Evolutionary conservation across 345 rosid genomes (phyloP).

Genomic region (Syzygium aqueum): DNA sequence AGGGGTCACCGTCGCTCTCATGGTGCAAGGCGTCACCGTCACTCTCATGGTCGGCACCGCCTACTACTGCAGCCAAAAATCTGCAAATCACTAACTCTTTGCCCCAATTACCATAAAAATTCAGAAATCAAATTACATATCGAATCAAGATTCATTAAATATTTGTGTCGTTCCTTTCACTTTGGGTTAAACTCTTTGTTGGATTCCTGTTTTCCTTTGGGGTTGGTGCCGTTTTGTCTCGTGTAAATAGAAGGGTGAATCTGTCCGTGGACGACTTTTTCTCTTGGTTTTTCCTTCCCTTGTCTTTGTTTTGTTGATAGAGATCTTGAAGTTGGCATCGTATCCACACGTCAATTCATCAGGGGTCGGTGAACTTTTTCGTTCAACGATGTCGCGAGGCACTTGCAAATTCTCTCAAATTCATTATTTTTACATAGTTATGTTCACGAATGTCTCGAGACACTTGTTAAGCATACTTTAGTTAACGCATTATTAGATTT

Average conservation of each 20-base stretch:
- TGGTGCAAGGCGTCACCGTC: slow-evolving; percentile 27
- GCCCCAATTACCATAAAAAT: neutral
- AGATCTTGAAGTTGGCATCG: neutral
- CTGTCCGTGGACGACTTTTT: neutral
- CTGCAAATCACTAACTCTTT: neutral
- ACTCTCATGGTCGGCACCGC: slow-evolving; percentile 21
- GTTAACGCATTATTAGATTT: neutral
- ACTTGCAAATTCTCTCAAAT: too few relatives aligned
- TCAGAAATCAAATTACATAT: too few relatives aligned
- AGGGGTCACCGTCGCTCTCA: slow-evolving; percentile 31
- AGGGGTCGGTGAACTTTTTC: neutral
- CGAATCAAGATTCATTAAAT: too few relatives aligned
- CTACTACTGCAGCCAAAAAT: neutral
- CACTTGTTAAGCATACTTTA: neutral
- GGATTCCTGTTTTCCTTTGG: neutral
- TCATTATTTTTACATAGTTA: too few relatives aligned
- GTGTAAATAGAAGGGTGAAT: neutral
- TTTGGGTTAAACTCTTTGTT: neutral
- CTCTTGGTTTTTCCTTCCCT: neutral
- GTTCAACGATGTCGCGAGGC: neutral
- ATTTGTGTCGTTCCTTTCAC: neutral
- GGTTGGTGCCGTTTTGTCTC: neutral
- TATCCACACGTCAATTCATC: neutral
- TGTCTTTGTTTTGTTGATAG: neutral
- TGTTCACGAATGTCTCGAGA: neutral